Base-by-base conservation (phyloP, 2,329 filamentous ascomycete genomes). In the Epicoccum nigrum region DNA sequence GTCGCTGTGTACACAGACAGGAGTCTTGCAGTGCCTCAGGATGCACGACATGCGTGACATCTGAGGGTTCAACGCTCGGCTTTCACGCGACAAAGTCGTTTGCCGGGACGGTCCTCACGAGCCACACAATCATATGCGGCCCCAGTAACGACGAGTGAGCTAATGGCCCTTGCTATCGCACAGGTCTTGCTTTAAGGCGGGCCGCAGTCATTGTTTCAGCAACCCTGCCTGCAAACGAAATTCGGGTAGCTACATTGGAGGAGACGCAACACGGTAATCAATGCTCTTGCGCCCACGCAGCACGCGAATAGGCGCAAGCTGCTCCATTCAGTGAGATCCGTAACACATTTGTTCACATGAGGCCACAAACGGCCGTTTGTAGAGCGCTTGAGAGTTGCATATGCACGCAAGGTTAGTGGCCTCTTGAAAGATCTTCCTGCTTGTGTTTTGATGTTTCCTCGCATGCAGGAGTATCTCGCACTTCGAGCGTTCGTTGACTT, bases 21-120 rank as follows among this genome's bases (percentile, higher is more conserved):
- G 54, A 47, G 53, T 41, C 47, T 55, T 39, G 38, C 60, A 55
- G 56, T 57, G 52, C 58, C 56, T 52, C 41, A 50, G 50, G 58
- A 47, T 32, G 59, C 61, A 71, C 66, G 55, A 39, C 64, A 69
- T 68, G 50, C 54, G 59, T 60, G 57, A 62, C 63, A 67, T 53
- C 51, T 59, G 47, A 51, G 53, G 56, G 50, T 40, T 48, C 41
- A 52, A 41, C 45, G 40, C 63, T 28, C 30, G 61, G 49, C 51
- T 50, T 39, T 51, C 56, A 63, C 63, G 60, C 58, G 57, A 63
- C 49, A 35, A 13, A 41, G 37, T 43, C n/a, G 23, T 20, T 46
- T 49, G 49, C 34, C 49, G 19, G 51, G 45, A 45, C 54, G 50
- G 38, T 37, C 28, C 35, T 47, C 50, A 53, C 37, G 50, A 51